Percentiles rank a stretch among this genome's conserved stretches.
These are phyloP conservation scores for Mycena epipterygia DNA, from an alignment of 768 basidiomycete species.

Conservation along the genomic window DNA sequence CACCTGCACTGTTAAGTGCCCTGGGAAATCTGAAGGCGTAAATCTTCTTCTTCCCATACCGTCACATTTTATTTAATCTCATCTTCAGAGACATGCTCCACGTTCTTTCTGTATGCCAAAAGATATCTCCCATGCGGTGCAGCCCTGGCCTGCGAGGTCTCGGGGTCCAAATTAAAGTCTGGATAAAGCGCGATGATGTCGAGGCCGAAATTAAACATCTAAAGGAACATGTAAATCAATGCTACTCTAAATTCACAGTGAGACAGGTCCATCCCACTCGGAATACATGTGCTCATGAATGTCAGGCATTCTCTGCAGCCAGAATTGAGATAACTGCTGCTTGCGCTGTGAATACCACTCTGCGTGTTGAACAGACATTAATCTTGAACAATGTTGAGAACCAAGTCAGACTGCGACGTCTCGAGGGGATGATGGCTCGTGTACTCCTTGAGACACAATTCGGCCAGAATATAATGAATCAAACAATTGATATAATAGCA, in stretches of 20 bases:
- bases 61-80: not conserved
- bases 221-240: conserved; percentile 27
- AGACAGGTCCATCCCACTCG: not conserved
- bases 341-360: not conserved
- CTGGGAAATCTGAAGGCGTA: conserved; percentile 19
- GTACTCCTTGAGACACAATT: conserved; percentile 8
- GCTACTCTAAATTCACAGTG: conserved; percentile 22
- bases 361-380: not conserved
- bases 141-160: not conserved
- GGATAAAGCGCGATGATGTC: conserved; percentile 30
- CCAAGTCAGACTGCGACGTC: conserved; percentile 1
- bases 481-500: not conserved
- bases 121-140: not conserved
- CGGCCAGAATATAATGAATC: conserved; percentile 11
- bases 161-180: conserved; percentile 16
- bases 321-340: conserved; percentile 11
- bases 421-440: conserved; percentile 6
- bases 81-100: conserved; percentile 17
- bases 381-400: conserved; percentile 8
- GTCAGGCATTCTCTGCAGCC: conserved; percentile 26
- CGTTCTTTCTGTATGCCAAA: not conserved
- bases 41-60: not conserved
- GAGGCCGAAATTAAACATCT: conserved; percentile 13
- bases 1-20: conserved; percentile 16
- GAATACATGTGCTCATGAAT: not conserved